A percentile compares a stretch with the other conserved stretches of the same genome.
Evolutionary conservation across 1,284 basidiomycete species (phyloP).

Genomic region (Puccinia hordei): DNA sequence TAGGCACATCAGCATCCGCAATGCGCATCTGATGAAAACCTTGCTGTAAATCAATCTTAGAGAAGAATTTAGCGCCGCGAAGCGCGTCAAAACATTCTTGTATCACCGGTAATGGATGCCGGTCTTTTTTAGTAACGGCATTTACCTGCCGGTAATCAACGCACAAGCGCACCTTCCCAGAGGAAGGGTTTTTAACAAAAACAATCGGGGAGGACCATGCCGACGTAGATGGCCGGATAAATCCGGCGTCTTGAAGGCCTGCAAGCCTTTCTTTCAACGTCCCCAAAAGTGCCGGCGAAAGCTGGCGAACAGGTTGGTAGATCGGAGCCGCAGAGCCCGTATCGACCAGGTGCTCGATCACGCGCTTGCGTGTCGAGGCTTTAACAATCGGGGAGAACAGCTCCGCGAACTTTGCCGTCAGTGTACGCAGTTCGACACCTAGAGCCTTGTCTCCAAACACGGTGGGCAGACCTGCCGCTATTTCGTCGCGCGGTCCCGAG

Average conservation of each 20-base stretch:
- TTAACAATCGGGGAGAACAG: background rate
- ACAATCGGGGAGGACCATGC: conserved; percentile 10
- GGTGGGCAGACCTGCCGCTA: background rate
- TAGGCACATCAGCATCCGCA: background rate
- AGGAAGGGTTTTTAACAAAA: conserved; percentile 1
- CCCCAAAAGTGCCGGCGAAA: background rate
- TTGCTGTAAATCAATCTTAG: conserved; percentile 3
- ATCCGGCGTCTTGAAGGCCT: background rate
- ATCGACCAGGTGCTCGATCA: conserved; percentile 11
- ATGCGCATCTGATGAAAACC: conserved; percentile 12
- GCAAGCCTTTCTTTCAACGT: background rate
- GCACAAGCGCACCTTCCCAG: background rate
- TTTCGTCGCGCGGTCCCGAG: background rate
- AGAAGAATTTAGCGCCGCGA: background rate
- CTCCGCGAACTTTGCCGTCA: background rate
- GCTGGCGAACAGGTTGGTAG: background rate
- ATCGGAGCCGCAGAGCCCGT: background rate
- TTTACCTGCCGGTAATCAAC: background rate
- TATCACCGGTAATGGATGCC: background rate
- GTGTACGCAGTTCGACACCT: no score
- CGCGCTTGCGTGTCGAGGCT: background rate
- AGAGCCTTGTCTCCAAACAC: background rate
- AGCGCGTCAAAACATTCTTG: background rate
- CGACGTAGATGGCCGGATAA: background rate
- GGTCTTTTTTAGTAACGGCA: background rate